phyloP scores from a whole-genome alignment of 495 filamentous ascomycete genomes.

The Daldinia loculata region DNA sequence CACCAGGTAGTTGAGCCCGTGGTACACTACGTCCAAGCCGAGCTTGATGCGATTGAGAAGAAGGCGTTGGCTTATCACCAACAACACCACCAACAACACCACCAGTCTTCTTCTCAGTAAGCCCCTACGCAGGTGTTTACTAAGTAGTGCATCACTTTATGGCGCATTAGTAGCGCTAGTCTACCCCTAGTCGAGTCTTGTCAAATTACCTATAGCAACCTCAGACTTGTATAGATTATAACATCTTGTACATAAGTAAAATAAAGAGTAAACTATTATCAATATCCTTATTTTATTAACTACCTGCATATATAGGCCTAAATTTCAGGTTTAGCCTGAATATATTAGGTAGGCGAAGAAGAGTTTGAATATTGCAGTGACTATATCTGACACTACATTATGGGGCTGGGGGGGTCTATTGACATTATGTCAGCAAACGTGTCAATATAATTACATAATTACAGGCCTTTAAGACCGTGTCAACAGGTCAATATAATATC shows the following conservation, averaged over 20 bases:
- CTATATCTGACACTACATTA: too few species aligned
- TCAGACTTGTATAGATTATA: constrained; percentile 23
- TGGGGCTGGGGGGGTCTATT: too few species aligned
- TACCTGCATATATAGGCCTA: neutral
- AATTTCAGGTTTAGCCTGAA: too few species aligned
- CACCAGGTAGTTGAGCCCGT: constrained; percentile 39
- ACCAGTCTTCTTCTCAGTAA: constrained; percentile 18
- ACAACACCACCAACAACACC: constrained; percentile 11
- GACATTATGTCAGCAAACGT: too few species aligned
- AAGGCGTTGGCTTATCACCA: constrained; percentile 25
- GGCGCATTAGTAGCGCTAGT: neutral
- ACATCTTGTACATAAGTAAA: constrained; percentile 36
- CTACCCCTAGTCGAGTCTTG: constrained; percentile 1
- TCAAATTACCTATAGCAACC: constrained; percentile 10
- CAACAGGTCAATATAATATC: too few species aligned
- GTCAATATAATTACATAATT: too few species aligned
- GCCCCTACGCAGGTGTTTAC: neutral
- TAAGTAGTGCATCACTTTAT: neutral
- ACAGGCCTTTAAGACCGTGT: too few species aligned
- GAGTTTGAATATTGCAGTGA: too few species aligned
- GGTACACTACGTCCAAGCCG: constrained; percentile 35
- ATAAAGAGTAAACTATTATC: constrained; percentile 31
- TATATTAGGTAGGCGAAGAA: too few species aligned
- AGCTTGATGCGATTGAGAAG: constrained; percentile 37
- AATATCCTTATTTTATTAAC: constrained; percentile 4